phyloP scores from a whole-genome alignment of 495 filamentous ascomycete genomes.

The Daldinia loculata region DNA sequence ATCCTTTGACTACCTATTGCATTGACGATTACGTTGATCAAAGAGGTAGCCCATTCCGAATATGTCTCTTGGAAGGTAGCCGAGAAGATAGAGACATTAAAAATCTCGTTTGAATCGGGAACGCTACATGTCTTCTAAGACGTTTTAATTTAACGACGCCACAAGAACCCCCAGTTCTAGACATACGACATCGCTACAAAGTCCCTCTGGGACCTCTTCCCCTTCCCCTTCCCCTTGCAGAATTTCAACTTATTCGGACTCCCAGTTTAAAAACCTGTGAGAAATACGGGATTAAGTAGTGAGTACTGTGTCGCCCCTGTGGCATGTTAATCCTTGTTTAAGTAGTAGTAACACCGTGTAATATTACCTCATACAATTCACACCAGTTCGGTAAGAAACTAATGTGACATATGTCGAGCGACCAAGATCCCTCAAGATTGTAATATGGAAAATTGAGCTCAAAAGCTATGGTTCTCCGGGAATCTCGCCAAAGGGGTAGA shows the following conservation, averaged over 20 bases:
- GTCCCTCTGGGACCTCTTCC: neutral
- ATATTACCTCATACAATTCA: slow-evolving; percentile 19
- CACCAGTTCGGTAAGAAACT: slow-evolving; percentile 14
- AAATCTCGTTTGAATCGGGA: neutral
- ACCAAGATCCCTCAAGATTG: neutral
- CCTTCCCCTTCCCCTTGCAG: neutral
- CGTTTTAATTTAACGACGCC: slow-evolving; percentile 2
- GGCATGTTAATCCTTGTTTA: slow-evolving; percentile 15
- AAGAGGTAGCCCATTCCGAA: neutral
- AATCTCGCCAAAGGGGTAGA: slow-evolving; percentile 19
- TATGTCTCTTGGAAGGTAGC: neutral
- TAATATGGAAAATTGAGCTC: neutral
- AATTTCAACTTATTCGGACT: neutral
- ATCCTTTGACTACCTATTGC: neutral
- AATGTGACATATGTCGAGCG: slow-evolving; percentile 21
- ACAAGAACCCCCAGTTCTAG: slow-evolving; percentile 11
- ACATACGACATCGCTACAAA: slow-evolving; percentile 10
- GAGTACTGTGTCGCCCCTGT: slow-evolving; percentile 31
- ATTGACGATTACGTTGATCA: neutral
- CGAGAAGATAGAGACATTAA: slow-evolving; percentile 4
- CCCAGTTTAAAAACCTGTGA: neutral
- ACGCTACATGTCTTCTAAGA: neutral
- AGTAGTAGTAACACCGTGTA: slow-evolving; percentile 27
- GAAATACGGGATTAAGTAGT: slow-evolving; percentile 16
- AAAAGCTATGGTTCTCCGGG: slow-evolving; percentile 19